Evolutionary conservation across 306 rosid genomes (phyloP), one percentile per base, ranked within the genome.

Genomic region (Lithocarpus polystachyus): DNA sequence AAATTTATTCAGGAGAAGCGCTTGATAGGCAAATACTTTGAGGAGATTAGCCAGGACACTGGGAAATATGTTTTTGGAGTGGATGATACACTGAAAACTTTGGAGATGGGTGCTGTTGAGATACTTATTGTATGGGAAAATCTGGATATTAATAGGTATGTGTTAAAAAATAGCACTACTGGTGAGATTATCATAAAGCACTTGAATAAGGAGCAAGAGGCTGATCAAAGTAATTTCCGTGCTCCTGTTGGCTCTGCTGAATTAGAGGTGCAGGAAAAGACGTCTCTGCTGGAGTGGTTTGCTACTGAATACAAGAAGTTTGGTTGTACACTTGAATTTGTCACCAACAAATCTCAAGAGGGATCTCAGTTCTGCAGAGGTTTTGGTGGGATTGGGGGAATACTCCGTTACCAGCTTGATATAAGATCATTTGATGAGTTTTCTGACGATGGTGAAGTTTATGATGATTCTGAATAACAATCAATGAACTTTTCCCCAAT

Each of bases 321-420:
- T 53, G 98, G 98, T 68, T 93, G 98, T 79, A 80, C 92, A 0
- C 90, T 93, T 28, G 98, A 93, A 80, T 93, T 93, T 72, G 97
- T 93, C 51, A 91, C 98, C 67, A 93, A 93, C 83, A 93, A 93
- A 80, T 93, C 98, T 40, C 97, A 92, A 84, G 97, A 92, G 76
- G 97, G 97, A 59, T 92, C 97, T 23, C 97, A 92, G 78, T 92
- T 92, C 80, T 92, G 97, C 87, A 82, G 97, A 62, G 97, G 97
- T 54, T 92, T 92, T 71, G 97, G 97, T 73, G 97, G 97, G 33
- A 92, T 92, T 76, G 97, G 96, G 14, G 97, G 97, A 10, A 92
- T 90, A 77, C 96, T 92, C 78, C 96, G 97, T 45, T 92, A 92
- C 91, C 97, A 92, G 89, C 96, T 92, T 10, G 97, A 93, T 73